Percentiles rank a stretch among this genome's conserved stretches.
phyloP scores from a whole-genome alignment of 495 filamentous ascomycete species.

The Cercophora scortea region DNA sequence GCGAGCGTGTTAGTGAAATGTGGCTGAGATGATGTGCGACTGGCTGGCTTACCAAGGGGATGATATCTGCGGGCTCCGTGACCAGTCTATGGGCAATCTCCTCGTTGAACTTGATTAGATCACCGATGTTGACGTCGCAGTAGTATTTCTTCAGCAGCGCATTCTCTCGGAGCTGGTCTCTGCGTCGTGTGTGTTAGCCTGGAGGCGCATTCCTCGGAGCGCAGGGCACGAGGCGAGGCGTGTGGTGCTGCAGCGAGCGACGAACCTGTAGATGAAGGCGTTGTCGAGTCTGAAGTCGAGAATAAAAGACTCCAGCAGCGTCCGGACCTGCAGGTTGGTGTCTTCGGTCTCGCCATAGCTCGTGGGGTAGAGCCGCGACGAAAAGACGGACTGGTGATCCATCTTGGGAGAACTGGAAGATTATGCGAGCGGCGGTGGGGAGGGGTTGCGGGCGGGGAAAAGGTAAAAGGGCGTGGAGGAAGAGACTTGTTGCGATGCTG shows the following conservation, averaged over 20 bases:
- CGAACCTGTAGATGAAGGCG: conserved; percentile 82
- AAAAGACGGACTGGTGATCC: conserved; percentile 88
- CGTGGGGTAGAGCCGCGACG: conserved; percentile 35
- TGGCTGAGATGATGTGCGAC: background rate
- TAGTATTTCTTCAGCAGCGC: conserved; percentile 90
- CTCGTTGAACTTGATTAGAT: conserved; percentile 94
- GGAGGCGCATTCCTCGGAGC: too few species aligned
- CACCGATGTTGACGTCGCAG: conserved; percentile 94
- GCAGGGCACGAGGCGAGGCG: too few species aligned
- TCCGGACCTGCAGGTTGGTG: conserved; percentile 49
- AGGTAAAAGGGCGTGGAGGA: too few species aligned
- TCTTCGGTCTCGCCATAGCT: conserved; percentile 48
- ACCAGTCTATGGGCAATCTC: conserved; percentile 87
- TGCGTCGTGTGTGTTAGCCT: conserved; percentile 28
- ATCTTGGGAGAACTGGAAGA: conserved; percentile 35
- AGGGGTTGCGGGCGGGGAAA: background rate
- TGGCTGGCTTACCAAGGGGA: conserved; percentile 62
- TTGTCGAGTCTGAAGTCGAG: conserved; percentile 94
- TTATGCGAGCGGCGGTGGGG: background rate
- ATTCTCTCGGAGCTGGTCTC: conserved; percentile 95
- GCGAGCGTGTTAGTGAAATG: background rate
- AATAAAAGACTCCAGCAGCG: conserved; percentile 72
- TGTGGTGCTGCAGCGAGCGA: background rate
- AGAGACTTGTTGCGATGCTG: background rate
- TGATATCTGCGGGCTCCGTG: conserved; percentile 85